A percentile compares a stretch with the other conserved stretches of the same genome.
phyloP scores from a whole-genome alignment of 2,329 filamentous ascomycete genomes.

The Aspergillus pseudoglaucus region DNA sequence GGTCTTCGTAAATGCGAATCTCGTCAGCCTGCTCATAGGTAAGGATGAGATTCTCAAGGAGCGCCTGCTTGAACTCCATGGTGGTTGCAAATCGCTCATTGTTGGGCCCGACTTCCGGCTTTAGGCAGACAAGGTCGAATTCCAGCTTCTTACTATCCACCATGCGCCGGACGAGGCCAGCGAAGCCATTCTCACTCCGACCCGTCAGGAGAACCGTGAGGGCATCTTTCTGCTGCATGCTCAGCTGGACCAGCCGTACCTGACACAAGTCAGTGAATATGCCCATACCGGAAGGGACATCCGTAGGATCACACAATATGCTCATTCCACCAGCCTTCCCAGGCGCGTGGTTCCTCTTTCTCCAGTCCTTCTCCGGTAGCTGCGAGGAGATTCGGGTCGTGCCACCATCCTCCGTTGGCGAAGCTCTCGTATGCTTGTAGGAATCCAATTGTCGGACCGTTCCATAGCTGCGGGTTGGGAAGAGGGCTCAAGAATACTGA shows the following conservation, averaged over 20 bases:
- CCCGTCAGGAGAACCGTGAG: constrained; percentile 84
- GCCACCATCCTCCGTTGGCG: constrained; percentile 91
- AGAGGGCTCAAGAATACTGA: constrained; percentile 84
- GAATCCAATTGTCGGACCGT: constrained; percentile 65
- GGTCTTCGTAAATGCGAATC: constrained; percentile 63
- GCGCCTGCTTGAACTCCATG: constrained; percentile 85
- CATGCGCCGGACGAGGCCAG: constrained; percentile 75
- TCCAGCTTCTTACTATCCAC: constrained; percentile 67
- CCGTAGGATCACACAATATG: constrained; percentile 55
- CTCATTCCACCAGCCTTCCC: constrained; percentile 97
- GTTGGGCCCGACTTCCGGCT: constrained; percentile 74
- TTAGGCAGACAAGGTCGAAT: constrained; percentile 83
- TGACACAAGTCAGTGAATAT: constrained; percentile 23
- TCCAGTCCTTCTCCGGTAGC: constrained; percentile 78
- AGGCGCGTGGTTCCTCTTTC: constrained; percentile 73
- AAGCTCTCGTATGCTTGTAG: constrained; percentile 72
- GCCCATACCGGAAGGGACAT: not conserved
- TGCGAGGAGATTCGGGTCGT: constrained; percentile 77
- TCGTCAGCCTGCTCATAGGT: constrained; percentile 81
- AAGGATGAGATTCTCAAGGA: constrained; percentile 72
- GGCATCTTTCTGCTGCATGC: constrained; percentile 75
- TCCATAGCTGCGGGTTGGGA: constrained; percentile 86
- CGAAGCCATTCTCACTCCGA: constrained; percentile 69
- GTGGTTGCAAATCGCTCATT: constrained; percentile 74
- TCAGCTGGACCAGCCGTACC: constrained; percentile 68